These are phyloP conservation scores for Xylaria longipes DNA, from an alignment of 495 filamentous ascomycete genomes.

Conservation along the genomic window DNA sequence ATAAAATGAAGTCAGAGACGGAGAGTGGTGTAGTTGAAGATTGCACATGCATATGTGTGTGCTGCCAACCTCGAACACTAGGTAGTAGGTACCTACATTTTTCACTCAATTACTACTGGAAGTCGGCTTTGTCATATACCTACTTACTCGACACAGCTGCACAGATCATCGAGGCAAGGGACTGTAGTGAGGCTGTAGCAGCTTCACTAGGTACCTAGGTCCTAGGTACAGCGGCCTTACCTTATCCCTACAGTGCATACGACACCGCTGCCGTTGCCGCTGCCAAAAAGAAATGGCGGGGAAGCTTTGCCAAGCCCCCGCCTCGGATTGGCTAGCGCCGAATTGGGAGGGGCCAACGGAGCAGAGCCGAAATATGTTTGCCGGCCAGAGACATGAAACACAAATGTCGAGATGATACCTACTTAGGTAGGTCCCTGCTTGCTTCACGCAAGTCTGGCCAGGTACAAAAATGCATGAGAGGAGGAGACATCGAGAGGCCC, in stretches of 20 bases:
- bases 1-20: neutral
- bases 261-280: neutral
- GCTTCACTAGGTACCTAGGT: too few species aligned
- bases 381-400: neutral
- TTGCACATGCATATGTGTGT: neutral
- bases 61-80: neutral
- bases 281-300: slow-evolving; percentile 8
- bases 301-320: neutral
- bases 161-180: neutral
- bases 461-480: too few species aligned
- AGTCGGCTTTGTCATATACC: neutral
- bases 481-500: too few species aligned
- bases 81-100: too few species aligned
- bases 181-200: slow-evolving; percentile 1
- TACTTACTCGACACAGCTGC: neutral
- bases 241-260: neutral
- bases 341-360: neutral
- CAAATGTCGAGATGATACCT: neutral
- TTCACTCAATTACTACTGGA: neutral
- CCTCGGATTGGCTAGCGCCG: neutral
- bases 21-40: neutral
- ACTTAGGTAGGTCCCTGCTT: too few species aligned
- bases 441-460: too few species aligned
- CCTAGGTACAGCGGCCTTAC: neutral
- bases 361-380: neutral